Base-by-base conservation (phyloP, 305 asterid genomes). In the Fraxinus floribunda region DNA sequence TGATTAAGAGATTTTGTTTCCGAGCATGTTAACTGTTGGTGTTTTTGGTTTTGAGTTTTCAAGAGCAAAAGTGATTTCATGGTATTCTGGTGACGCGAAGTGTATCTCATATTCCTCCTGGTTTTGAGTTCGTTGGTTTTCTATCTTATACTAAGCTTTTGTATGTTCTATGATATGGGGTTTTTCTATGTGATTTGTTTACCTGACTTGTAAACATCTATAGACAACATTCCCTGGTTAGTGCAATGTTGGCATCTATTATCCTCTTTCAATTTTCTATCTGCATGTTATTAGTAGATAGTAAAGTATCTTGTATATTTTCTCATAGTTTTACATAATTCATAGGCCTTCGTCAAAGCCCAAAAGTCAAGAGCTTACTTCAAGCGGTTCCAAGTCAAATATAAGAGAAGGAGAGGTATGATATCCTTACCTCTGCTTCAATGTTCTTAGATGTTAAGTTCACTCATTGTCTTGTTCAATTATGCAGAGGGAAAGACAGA, bases 401-500 rank as follows among this genome's bases (percentile, higher is more conserved):
- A 87, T 88, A 93, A 94, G 95, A 91, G 98, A 84, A 93, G 98
- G 87, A 92, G 98, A 87, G 89, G 98, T 91, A 81, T 82, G 84
- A 0, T 22, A 38, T 35, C 8, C n/a, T 32, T 2, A 5, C 35
- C 16, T 30, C 76, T 46, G 34, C 20, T 44, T 39, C 57, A 34
- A 34, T 18, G 22, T 77, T 55, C 7, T 26, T 13, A 4, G n/a
- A 2, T 30, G 55, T 3, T 60, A 30, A 46, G 46, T 4, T 24
- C 18, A 20, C 13, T 81, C 1, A 13, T 39, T 78, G 10, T 79
- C 15, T 57, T 6, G 5, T 41, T 30, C 26, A 55, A 64, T 83
- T 62, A 18, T 86, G 85, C 90, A 93, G 98, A 89, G 92, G 98
- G 98, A 11, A 95, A 95, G 91, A 95, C 98, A 0, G 98, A 95